phyloP scores from a whole-genome alignment of 805 yeast species.

The Pichia cabralensis region DNA sequence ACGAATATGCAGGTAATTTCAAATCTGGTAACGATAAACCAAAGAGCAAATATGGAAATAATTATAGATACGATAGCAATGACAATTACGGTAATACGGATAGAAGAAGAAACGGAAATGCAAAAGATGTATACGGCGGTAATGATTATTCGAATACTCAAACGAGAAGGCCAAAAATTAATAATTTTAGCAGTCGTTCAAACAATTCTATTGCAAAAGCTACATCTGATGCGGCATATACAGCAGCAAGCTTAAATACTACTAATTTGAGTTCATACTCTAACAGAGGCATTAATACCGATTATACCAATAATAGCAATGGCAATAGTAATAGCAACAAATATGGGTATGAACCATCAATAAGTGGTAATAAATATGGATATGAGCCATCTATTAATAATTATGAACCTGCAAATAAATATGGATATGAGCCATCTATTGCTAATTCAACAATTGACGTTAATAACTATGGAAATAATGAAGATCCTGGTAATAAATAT shows the following conservation, averaged over 20 bases:
- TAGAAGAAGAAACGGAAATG: neutral
- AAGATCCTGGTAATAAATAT: too few species aligned
- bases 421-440: conserved; percentile 14
- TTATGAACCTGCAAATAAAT: conserved; percentile 4
- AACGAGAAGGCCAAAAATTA: conserved; percentile 4
- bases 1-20: conserved; percentile 10
- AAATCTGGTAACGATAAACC: conserved; percentile 1
- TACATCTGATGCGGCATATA: neutral
- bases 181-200: neutral
- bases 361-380: conserved; percentile 2
- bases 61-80: neutral
- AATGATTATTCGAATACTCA: neutral
- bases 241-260: too few species aligned
- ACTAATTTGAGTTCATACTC: too few species aligned
- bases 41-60: neutral
- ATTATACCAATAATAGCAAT: neutral
- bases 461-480: too few species aligned
- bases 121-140: too few species aligned
- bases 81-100: neutral
- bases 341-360: conserved; percentile 4
- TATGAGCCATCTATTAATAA: conserved; percentile 6
- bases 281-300: neutral
- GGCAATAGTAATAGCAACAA: neutral
- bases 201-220: neutral
- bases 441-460: conserved; percentile 10